phyloP scores from a whole-genome alignment of 805 yeast species.

The Starmerella apicola region DNA sequence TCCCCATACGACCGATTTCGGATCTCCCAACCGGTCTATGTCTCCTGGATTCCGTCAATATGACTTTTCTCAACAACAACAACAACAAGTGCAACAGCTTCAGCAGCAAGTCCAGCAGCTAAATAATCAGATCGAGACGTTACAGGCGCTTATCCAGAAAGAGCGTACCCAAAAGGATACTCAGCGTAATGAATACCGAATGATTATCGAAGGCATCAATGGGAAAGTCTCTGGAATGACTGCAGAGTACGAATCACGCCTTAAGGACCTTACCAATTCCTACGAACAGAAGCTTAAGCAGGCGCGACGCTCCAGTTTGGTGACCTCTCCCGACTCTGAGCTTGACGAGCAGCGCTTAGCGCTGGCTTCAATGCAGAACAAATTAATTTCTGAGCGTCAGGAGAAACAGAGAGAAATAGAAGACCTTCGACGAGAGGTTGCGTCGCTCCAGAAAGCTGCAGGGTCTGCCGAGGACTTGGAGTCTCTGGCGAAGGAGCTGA shows the following conservation, averaged over 20 bases:
- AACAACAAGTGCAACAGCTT: too few species aligned
- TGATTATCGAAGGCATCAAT: slow-evolving; percentile 17
- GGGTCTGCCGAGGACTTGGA: slow-evolving; percentile 16
- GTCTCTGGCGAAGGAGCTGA: slow-evolving; percentile 16
- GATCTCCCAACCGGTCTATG: neutral
- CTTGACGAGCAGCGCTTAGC: slow-evolving; percentile 25
- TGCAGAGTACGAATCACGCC: slow-evolving; percentile 18
- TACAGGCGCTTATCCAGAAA: slow-evolving; percentile 23
- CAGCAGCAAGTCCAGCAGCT: slow-evolving; percentile 12
- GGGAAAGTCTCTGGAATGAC: slow-evolving; percentile 20
- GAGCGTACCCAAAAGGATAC: slow-evolving; percentile 24
- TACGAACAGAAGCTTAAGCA: slow-evolving; percentile 19
- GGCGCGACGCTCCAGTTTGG: slow-evolving; percentile 16
- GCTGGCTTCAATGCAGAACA: slow-evolving; percentile 29
- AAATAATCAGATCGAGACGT: slow-evolving; percentile 22
- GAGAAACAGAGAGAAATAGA: slow-evolving; percentile 17
- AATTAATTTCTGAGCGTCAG: slow-evolving; percentile 23
- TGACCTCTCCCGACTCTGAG: slow-evolving; percentile 1
- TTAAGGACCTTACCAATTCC: slow-evolving; percentile 17
- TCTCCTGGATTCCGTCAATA: slow-evolving; percentile 9
- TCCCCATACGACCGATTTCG: neutral
- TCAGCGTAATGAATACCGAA: slow-evolving; percentile 26
- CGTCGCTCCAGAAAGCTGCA: slow-evolving; percentile 14
- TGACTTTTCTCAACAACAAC: too few species aligned
- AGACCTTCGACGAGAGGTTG: slow-evolving; percentile 16